Evolutionary conservation across 2,329 filamentous ascomycete genomes (phyloP), one percentile per base, ranked within the genome.

Genomic region (Phyllosticta capitalensis): DNA sequence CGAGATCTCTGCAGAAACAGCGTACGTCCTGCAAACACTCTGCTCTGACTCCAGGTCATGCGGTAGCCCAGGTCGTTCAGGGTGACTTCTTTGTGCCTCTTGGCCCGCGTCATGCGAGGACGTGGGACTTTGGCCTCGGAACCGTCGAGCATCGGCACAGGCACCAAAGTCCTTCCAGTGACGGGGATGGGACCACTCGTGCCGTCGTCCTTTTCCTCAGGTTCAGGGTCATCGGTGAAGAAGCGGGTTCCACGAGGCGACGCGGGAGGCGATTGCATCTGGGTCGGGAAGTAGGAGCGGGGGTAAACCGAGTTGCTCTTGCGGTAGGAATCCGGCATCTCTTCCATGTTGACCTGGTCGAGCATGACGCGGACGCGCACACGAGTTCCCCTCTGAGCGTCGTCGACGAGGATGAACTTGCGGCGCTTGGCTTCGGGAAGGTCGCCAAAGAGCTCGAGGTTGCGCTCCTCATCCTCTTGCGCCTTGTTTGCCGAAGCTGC

Each of bases 391-490:
- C 90, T 87, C 63, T 91, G 88, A 56, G 84, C 86, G 72, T 97
- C 92, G 65, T 96, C 92, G 26, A 97, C 91, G 9, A 97, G 83
- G 66, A 97, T 96, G 74, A 97, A 97, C 74, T 96, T 97, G 70
- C 92, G 88, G 69, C 90, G 90, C 77, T 95, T 96, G 56, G 87
- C 86, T 68, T 94, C 90, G 1, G 92, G 91, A 56, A 96, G 82
- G 65, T 94, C 88, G 54, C 90, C 90, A 72, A 96, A 96, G 52
- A 96, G 83, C 54, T 85, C 84, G 17, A 85, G 82, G 56, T 79
- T 87, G 77, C 72, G 70, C 62, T 83, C 81, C 67, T 86, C 79
- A 63, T 80, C 78, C 61, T 81, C 78, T 64, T 81, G 74, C 64
- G 76, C 75, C 28, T 71, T 72, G n/a, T 73, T 74, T 48, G 75